Conservation (phyloP, 495 filamentous ascomycete species). For the Podospora anserina region DNA sequence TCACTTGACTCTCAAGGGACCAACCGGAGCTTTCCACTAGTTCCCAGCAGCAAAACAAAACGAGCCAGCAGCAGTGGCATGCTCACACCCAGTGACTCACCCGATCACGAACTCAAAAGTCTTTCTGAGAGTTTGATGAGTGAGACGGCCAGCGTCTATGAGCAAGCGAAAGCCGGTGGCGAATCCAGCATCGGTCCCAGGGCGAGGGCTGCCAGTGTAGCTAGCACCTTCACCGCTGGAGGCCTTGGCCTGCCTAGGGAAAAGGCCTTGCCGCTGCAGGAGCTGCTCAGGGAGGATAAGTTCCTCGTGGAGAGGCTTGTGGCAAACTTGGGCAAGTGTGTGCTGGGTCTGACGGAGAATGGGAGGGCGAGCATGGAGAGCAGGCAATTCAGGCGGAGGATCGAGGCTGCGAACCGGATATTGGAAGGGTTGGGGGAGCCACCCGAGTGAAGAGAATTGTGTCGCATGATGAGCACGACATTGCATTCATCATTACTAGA, state of each 20-base stretch:
- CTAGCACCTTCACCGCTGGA: background rate
- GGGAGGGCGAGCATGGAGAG: constrained; percentile 58
- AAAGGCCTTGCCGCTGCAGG: constrained; percentile 36
- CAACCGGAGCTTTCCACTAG: constrained; percentile 51
- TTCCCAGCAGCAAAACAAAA: constrained; percentile 39
- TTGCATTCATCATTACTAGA: background rate
- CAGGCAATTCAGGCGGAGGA: constrained; percentile 59
- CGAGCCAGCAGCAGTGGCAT: constrained; percentile 36
- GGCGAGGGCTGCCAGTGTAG: constrained; percentile 5
- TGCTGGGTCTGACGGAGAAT: constrained; percentile 64
- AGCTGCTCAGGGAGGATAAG: constrained; percentile 65
- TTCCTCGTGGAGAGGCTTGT: constrained; percentile 74
- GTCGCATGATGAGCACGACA: background rate
- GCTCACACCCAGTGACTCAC: constrained; percentile 35
- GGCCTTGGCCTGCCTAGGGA: constrained; percentile 16
- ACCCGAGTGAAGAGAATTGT: background rate
- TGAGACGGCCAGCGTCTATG: constrained; percentile 36
- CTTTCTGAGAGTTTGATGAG: constrained; percentile 41
- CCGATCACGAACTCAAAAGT: constrained; percentile 33
- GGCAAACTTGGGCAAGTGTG: constrained; percentile 66
- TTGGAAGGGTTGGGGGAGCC: constrained; percentile 57
- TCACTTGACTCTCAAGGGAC: constrained; percentile 50
- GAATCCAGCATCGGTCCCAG: constrained; percentile 17
- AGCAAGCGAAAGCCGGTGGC: constrained; percentile 21
- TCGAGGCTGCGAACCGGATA: constrained; percentile 69